Conservation (phyloP, 805 yeast genomes). For the Starmerella sp. region DNA sequence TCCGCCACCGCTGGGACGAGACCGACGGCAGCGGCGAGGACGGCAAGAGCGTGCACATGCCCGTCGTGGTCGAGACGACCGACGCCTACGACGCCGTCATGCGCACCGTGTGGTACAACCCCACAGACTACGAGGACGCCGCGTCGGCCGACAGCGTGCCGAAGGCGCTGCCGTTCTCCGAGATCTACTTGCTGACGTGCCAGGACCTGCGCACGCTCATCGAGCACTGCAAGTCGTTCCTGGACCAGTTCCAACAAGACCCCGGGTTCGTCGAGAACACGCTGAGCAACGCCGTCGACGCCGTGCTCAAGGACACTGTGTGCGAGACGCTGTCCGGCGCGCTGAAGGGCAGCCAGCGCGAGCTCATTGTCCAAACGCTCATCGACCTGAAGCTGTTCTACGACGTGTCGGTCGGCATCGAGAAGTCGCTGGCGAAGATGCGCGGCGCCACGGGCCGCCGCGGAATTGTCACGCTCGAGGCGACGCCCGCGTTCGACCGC, state of each 20-base stretch:
- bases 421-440: slow-evolving; percentile 32
- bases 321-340: slow-evolving; percentile 50
- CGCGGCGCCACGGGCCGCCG: slow-evolving; percentile 28
- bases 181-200: slow-evolving; percentile 78
- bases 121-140: slow-evolving; percentile 36
- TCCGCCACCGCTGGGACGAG: slow-evolving; percentile 44
- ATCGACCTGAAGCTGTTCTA: slow-evolving; percentile 81
- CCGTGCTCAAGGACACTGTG: slow-evolving; percentile 55
- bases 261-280: slow-evolving; percentile 50
- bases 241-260: slow-evolving; percentile 51
- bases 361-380: slow-evolving; percentile 78
- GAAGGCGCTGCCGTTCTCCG: slow-evolving; percentile 72
- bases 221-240: slow-evolving; percentile 50
- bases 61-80: slow-evolving; percentile 54
- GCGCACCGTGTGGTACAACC: slow-evolving; percentile 55
- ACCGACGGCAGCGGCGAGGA: slow-evolving; percentile 51
- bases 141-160: slow-evolving; percentile 34
- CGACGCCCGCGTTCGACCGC: slow-evolving; percentile 44
- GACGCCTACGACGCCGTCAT: slow-evolving; percentile 53
- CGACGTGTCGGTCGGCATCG: slow-evolving; percentile 58
- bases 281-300: slow-evolving; percentile 52
- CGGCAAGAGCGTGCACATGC: slow-evolving; percentile 44
- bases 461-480: slow-evolving; percentile 38
- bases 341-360: slow-evolving; percentile 65
- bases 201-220: slow-evolving; percentile 58